A percentile compares a stretch with the other conserved stretches of the same genome.
phyloP scores from a whole-genome alignment of 345 rosid genomes.

The Schrenkiella parvula region DNA sequence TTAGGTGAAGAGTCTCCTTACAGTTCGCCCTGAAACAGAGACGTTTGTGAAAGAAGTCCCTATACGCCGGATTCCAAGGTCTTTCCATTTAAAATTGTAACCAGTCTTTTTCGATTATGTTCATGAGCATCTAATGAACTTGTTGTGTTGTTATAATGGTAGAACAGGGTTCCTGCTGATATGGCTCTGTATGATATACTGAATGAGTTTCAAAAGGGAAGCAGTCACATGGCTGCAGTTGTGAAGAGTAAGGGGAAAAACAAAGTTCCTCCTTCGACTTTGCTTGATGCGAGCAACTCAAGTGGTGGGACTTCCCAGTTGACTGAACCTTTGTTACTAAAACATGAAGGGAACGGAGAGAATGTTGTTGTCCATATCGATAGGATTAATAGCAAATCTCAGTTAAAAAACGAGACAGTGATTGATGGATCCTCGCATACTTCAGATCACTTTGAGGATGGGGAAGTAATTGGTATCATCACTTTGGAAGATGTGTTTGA shows the following conservation, averaged over 20 bases:
- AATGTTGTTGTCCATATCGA: slow-evolving; percentile 58
- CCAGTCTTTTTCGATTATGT: neutral
- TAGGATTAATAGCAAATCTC: slow-evolving; percentile 20
- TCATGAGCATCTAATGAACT: neutral
- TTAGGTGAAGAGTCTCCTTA: slow-evolving; percentile 91
- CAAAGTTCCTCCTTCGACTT: slow-evolving; percentile 37
- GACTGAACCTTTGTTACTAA: slow-evolving; percentile 58
- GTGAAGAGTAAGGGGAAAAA: slow-evolving; percentile 65
- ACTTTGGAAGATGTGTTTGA: slow-evolving; percentile 96
- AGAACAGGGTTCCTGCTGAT: slow-evolving; percentile 83
- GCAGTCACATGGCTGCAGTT: too few relatives aligned
- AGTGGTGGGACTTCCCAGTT: slow-evolving; percentile 41
- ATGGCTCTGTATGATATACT: slow-evolving; percentile 93
- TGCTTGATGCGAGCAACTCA: slow-evolving; percentile 41
- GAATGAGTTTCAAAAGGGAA: slow-evolving; percentile 95
- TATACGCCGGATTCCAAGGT: slow-evolving; percentile 92
- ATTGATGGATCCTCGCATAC: slow-evolving; percentile 37
- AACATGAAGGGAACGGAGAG: slow-evolving; percentile 45
- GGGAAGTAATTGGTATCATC: slow-evolving; percentile 89
- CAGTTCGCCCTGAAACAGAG: slow-evolving; percentile 92
- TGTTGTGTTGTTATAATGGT: neutral
- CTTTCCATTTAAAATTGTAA: neutral
- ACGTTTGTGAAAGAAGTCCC: slow-evolving; percentile 83
- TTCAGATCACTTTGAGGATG: slow-evolving; percentile 76
- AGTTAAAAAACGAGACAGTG: too few relatives aligned